Conservation (phyloP, 148 eudicot species). For the Rhododendron griersonianum region DNA sequence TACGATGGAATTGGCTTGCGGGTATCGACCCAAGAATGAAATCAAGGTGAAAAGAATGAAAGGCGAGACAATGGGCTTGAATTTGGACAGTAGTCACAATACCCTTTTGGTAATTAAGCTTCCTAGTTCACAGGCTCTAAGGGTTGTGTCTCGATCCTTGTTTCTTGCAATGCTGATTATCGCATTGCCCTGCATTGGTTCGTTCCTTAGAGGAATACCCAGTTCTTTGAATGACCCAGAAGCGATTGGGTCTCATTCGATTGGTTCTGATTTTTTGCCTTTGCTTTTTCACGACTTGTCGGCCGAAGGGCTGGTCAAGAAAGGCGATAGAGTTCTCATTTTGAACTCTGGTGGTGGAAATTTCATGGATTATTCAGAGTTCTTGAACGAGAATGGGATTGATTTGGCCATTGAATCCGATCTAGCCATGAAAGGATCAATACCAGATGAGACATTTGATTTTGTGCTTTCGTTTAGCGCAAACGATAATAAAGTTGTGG, state of each 20-base stretch:
- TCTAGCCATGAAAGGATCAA: conserved; percentile 6
- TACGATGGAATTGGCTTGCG: conserved; percentile 28
- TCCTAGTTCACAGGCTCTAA: conserved; percentile 25
- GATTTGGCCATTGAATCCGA: conserved; percentile 30
- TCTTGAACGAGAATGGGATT: conserved; percentile 28
- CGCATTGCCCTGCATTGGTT: conserved; percentile 33
- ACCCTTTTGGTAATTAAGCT: conserved; percentile 32
- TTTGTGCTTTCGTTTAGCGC: conserved; percentile 21
- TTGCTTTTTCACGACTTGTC: conserved; percentile 30
- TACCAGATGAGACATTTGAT: conserved; percentile 26
- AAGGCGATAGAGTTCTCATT: conserved; percentile 30
- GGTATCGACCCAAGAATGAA: conserved; percentile 14
- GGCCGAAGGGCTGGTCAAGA: conserved; percentile 31
- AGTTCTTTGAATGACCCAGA: conserved; percentile 5
- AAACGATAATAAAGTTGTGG: conserved; percentile 3
- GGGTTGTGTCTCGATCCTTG: conserved; percentile 37
- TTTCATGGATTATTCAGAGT: conserved; percentile 8
- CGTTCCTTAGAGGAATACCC: conserved; percentile 17
- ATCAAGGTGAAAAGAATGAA: conserved; percentile 3
- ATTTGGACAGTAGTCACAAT: conserved; percentile 5
- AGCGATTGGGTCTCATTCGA: not conserved
- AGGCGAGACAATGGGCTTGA: not conserved
- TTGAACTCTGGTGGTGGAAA: conserved; percentile 22
- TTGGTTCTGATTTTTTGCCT: conserved; percentile 16
- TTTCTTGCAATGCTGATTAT: conserved; percentile 29